Base-by-base conservation (phyloP, 106 monocot genomes). In the Acorus calamus region DNA sequence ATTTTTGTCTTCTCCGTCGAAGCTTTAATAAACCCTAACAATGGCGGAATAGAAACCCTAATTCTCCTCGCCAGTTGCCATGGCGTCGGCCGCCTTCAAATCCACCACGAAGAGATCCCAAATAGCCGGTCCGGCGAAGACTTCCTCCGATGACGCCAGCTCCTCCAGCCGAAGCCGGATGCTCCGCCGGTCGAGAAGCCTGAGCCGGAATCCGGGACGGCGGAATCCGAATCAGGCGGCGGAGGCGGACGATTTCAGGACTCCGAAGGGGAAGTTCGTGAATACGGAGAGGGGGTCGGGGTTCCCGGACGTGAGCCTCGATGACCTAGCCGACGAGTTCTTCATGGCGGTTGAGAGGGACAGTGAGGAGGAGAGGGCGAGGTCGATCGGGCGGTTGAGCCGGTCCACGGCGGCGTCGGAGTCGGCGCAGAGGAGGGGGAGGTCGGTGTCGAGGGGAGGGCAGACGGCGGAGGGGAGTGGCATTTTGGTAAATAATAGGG, bases 241-340 rank as follows among this genome's bases (percentile, higher is more conserved):
- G 10, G 79, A 72, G 14, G 7, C 52, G 12, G 71, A 69, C 9
- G 79, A 82, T 49, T 61, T 59, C 46, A 49, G 63, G 46, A 83
- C 90, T 3, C 84, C 87, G 28, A 67, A 79, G 42, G 74, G 81
- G 42, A 84, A 58, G 77, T 87, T 92, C 56, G 87, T 87, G 42
- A 87, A 77, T 70, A 87, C 79, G 78, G 67, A 47, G 69, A 63
- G 92, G 44, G 87, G 87, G 49, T 66, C 78, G 54, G 81, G 74
- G 51, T 74, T 74, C 67, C 70, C 64, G 2, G 92, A 87, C 62
- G 66, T 82, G 47, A 92, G 87, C 77, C 79, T 87, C 44, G 92
- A 92, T 52, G 92, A 92, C 62, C 81, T 92, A 45, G 92, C 92
- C 5, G 82, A 92, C 64, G 92, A 92, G 70, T 92, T 87, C 59